Conservation (phyloP, 2,329 filamentous ascomycete genomes). For the Colletotrichum kahawae region DNA sequence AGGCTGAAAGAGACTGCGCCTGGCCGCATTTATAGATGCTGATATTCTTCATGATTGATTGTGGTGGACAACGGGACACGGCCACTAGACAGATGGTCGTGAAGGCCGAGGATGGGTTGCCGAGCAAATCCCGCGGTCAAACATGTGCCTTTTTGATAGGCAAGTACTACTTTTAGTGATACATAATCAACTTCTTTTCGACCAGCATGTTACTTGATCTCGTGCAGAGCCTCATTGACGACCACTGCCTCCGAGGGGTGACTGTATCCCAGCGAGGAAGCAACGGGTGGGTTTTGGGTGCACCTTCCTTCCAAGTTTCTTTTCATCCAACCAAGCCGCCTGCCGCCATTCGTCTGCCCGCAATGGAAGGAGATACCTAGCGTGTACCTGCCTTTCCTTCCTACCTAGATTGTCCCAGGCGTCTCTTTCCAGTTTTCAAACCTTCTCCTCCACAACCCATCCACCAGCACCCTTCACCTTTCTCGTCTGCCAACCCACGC, state of each 20-base stretch:
- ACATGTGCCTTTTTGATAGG: neutral
- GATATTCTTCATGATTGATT: neutral
- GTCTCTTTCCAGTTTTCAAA: neutral
- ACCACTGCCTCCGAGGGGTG: neutral
- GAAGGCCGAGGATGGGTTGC: neutral
- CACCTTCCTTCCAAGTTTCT: fast-evolving
- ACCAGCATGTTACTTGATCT: neutral
- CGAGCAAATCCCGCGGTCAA: neutral
- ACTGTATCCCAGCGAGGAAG: neutral
- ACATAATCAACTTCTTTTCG: neutral
- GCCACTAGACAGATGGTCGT: neutral
- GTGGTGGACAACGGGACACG: neutral
- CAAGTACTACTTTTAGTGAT: neutral
- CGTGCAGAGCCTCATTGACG: neutral
- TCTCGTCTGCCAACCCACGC: neutral
- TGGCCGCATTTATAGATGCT: neutral
- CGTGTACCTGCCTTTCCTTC: neutral
- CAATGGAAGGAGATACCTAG: neutral
- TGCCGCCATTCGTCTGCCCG: neutral
- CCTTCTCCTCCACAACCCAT: too few relatives aligned
- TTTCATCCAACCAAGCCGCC: neutral
- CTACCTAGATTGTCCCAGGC: neutral
- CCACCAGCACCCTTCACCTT: too few relatives aligned
- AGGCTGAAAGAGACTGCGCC: neutral
- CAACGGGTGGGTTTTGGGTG: neutral